Base-by-base conservation (phyloP, 2,329 filamentous ascomycete species). In the Trichoderma endophyticum region DNA sequence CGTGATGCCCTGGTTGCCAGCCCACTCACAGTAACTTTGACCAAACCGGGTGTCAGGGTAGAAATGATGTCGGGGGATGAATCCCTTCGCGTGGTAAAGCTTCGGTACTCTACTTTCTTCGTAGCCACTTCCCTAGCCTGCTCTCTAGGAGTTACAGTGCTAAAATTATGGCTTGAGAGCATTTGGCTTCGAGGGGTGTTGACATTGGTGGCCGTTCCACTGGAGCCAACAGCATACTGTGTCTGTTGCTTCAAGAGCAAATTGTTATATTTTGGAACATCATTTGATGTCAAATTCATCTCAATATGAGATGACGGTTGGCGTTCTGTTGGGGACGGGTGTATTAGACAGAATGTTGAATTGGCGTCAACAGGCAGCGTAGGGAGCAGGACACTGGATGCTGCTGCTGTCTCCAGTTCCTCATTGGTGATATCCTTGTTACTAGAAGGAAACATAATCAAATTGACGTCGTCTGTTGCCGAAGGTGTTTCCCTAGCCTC, bases 221-320 rank as follows among this genome's bases (percentile, higher is more conserved):
- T 82, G 12, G 80, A 82, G 11, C 71, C 73, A 34, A 65, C 70
- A 2, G 65, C 48, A 61, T 69, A 72, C 21, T 64, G 51, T 12
- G 28, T 72, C 56, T 48, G 66, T 26, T 63, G 56, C 24, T 39
- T 63, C 15, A 48, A 34, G 32, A 51, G 70, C 7, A 61, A 62
- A 34, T 32, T 71, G 32, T 36, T 73, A 21, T 69, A 71, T 48
- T 21, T 51, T 6, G 73, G 72, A 14, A 72, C 70, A 62, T 73
- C 73, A 24, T 74, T 76, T 6, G 75, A 76, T 15, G 74, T 61
- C 3, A 74, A 21, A 1, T 76, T 69, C 15, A 80, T 69, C 30
- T 75, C 76, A 60, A 79, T 74, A 63, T 84, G 84, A 59, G 83
- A 76, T 70, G 77, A 73, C 74, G 79, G 81, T 71, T 84, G 82